Evolutionary conservation across 2,329 filamentous ascomycete species (phyloP), one percentile per base, ranked within the genome.

Genomic region (Aureobasidium vineae): DNA sequence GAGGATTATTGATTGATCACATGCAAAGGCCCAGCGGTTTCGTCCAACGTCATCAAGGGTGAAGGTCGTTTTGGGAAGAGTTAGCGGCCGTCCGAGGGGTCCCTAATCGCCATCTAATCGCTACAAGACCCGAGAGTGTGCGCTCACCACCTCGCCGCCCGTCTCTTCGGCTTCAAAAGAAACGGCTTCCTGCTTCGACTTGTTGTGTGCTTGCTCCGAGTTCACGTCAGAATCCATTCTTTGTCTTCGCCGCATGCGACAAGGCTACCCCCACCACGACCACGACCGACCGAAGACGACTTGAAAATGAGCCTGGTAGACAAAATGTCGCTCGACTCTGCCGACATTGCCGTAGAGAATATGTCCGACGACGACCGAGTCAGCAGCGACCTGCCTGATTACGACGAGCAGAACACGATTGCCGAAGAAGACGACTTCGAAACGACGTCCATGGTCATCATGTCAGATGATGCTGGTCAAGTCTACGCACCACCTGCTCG

Each of bases 401-500:
- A 56, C 41, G 38, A 38, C 54, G 45, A 38, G 1, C 56, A 52
- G n/a, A 38, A 23, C 57, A 60, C 45, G 33, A 66, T 66, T 11
- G 21, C 23, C 43, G 64, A 66, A 13, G 43, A 57, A 13, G 64
- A 59, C 40, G 61, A 64, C 23, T 60, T 41, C 54, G 57, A 63
- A 41, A 40, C 60, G 5, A 64, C 59, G 5, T 64, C 66, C 21
- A 43, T 67, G 50, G 59, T 70, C 50, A 70, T 74, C 69, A 77
- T 77, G 66, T 77, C 77, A 68, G 76, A 79, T 67, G 77, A 75
- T 64, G 75, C 74, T 61, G 75, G 75, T 65, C 75, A 76, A 66
- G 75, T 81, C 69, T 84, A 85, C 73, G 85, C 87, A 63, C 90
- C 90, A 53, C 90, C 90, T 63, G 87, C 90, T 36, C 89, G 88